A percentile compares a stretch with the other conserved stretches of the same genome.
These are phyloP conservation scores for Hyaloscypha bicolor DNA, from an alignment of 495 filamentous ascomycete genomes.

Conservation along the genomic window DNA sequence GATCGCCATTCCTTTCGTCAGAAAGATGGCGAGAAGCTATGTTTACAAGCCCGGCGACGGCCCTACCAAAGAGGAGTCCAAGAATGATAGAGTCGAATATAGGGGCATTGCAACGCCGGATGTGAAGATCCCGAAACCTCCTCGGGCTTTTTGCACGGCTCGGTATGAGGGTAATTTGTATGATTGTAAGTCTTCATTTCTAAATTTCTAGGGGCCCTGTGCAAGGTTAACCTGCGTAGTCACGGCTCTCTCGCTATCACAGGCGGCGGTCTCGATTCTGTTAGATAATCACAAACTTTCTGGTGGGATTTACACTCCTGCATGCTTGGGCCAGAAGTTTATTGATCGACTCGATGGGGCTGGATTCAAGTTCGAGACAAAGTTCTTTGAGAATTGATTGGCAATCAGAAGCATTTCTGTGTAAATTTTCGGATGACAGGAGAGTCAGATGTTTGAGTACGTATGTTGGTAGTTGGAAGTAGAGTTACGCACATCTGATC, in stretches of 20 bases:
- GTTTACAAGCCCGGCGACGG: conserved; percentile 71
- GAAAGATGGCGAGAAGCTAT: conserved; percentile 54
- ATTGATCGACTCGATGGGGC: conserved; percentile 68
- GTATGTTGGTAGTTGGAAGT: background rate
- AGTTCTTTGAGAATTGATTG: conserved; percentile 31
- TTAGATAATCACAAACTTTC: conserved; percentile 62
- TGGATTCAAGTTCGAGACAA: conserved; percentile 65
- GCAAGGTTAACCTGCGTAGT: conserved; percentile 40
- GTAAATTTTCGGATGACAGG: background rate
- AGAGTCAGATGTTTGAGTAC: background rate
- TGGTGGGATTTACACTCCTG: conserved; percentile 79
- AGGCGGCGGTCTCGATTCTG: conserved; percentile 73
- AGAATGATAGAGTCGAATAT: conserved; percentile 63
- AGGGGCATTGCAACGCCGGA: conserved; percentile 68
- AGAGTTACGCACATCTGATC: no score
- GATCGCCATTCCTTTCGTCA: conserved; percentile 55
- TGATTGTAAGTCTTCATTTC: conserved; percentile 46
- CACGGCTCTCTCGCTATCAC: conserved; percentile 66
- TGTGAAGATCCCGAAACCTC: conserved; percentile 38
- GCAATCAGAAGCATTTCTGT: background rate
- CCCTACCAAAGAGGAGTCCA: conserved; percentile 56
- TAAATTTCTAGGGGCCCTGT: background rate
- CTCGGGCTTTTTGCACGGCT: conserved; percentile 60
- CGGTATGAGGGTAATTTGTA: conserved; percentile 67
- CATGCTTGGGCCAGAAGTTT: conserved; percentile 76